Evolutionary conservation across 768 basidiomycete species (phyloP).

Genomic region (Ramaria rubella): DNA sequence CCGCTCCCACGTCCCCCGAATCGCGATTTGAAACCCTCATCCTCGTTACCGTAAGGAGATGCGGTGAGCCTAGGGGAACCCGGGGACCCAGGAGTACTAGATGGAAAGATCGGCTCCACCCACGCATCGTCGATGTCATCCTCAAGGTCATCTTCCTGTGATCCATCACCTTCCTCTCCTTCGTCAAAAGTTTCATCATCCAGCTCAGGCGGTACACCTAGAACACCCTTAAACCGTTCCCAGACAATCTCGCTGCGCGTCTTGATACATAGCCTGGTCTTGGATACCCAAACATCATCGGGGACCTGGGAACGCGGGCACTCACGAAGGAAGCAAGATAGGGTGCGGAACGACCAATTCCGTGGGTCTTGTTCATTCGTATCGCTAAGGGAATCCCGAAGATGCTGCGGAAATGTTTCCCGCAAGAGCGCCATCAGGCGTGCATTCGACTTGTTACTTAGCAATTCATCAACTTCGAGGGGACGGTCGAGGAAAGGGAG

Average conservation of each 20-base stretch:
- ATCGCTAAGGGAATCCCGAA: background rate
- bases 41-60: too few relatives aligned
- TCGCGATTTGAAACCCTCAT: background rate
- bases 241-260: slow-evolving; percentile 80
- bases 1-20: background rate
- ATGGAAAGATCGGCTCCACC: background rate
- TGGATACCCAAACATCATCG: slow-evolving; percentile 68
- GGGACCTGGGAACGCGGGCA: slow-evolving; percentile 45
- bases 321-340: background rate
- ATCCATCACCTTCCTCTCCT: background rate
- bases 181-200: slow-evolving; percentile 19
- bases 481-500: slow-evolving; percentile 85
- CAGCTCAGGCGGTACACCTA: slow-evolving; percentile 85
- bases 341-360: slow-evolving; percentile 4
- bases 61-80: background rate
- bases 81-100: too few relatives aligned
- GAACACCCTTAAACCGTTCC: slow-evolving; percentile 82
- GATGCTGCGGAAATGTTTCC: slow-evolving; percentile 51
- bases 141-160: background rate
- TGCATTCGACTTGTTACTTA: slow-evolving; percentile 56
- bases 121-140: background rate
- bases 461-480: slow-evolving; percentile 61
- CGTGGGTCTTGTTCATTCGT: background rate
- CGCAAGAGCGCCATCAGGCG: slow-evolving; percentile 66
- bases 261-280: slow-evolving; percentile 65